Evolutionary conservation across 2,329 filamentous ascomycete species (phyloP).

Genomic region (Paracoccidioides brasiliensis): DNA sequence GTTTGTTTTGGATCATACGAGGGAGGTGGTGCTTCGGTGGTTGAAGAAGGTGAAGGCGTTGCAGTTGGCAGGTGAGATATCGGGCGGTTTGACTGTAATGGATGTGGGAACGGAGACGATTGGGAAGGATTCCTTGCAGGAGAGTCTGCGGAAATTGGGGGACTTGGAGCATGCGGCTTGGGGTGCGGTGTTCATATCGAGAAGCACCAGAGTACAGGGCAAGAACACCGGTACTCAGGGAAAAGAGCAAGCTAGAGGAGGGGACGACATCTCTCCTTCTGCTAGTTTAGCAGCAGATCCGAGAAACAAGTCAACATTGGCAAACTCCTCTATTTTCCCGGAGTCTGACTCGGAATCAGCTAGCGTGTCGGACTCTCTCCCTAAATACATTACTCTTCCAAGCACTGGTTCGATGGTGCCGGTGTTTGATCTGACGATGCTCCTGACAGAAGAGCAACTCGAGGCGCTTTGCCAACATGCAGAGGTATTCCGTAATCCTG

Average conservation of each 20-base stretch:
- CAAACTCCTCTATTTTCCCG: neutral
- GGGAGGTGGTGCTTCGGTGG: slow-evolving; percentile 22
- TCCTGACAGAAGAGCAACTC: slow-evolving; percentile 22
- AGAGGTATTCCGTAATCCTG: slow-evolving; percentile 20
- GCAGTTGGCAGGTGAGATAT: slow-evolving; percentile 8
- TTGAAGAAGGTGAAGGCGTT: slow-evolving; percentile 22
- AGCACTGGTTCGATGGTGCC: slow-evolving; percentile 21
- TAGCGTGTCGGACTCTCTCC: slow-evolving; percentile 7
- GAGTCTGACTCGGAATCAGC: neutral
- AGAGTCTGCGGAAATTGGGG: slow-evolving; percentile 7
- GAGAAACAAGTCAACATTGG: neutral
- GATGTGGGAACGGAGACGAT: slow-evolving; percentile 9
- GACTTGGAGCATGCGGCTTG: slow-evolving; percentile 18
- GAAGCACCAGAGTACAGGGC: neutral
- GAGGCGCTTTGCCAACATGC: slow-evolving; percentile 17
- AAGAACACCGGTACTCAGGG: too few species aligned
- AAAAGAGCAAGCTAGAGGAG: neutral
- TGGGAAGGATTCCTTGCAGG: slow-evolving; percentile 10
- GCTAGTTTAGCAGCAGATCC: neutral
- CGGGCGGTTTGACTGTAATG: slow-evolving; percentile 18
- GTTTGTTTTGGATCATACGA: slow-evolving; percentile 28
- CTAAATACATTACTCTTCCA: slow-evolving; percentile 21
- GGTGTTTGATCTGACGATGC: slow-evolving; percentile 24
- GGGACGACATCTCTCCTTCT: neutral
- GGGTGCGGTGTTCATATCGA: slow-evolving; percentile 18